Base-by-base conservation (phyloP, 306 rosid species). In the Lathyrus oleraceus region DNA sequence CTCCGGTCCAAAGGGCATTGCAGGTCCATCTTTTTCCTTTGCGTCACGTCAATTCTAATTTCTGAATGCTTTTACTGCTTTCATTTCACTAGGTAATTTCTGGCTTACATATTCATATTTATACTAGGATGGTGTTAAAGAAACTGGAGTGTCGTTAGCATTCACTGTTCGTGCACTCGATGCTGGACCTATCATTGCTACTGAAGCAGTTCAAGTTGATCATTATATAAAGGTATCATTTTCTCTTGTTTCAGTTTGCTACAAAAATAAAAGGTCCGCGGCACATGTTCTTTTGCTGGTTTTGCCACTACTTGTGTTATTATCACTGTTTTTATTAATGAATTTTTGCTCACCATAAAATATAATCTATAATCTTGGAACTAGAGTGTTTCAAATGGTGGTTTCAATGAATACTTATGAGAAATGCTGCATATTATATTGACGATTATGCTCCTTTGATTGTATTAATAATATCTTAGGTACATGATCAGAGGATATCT, bases 1-100 rank as follows among this genome's bases (percentile, higher is more conserved):
- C 98, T 45, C 98, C 97, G 43, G 98, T 93, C 70, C 98, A 93
- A 82, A 80, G 97, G 80, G 94, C 98, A 23, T 75, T 93, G 78
- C 97, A 88, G 98, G 96, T 93, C 2, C 12, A 11, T 20, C 49
- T 32, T 19, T 14, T 43, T 43, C 71, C 16, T 68, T 43, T 7
- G n/a, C 25, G 28, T 17, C 2, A 48, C 16, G 38, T 57, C 47
- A 40, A 19, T 23, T 23, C 39, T 35, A 35, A 35, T 45, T 65
- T 45, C 32, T 60, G 19, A 28, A 15, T 39, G 32, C 53, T 23
- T 35, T 54, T 21, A 38, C 38, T 72, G 12, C 15, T 58, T 51
- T 56, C 54, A 21, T 49, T 47, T 64, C 61, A 27, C 20, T 3
- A 17, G 28, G 7, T 72, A 36, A 43, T 25, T 27, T 39, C 7